A percentile compares a stretch with the other conserved stretches of the same genome.
Conservation (phyloP, 2,329 filamentous ascomycete species). For the Aspergillus versicolor region DNA sequence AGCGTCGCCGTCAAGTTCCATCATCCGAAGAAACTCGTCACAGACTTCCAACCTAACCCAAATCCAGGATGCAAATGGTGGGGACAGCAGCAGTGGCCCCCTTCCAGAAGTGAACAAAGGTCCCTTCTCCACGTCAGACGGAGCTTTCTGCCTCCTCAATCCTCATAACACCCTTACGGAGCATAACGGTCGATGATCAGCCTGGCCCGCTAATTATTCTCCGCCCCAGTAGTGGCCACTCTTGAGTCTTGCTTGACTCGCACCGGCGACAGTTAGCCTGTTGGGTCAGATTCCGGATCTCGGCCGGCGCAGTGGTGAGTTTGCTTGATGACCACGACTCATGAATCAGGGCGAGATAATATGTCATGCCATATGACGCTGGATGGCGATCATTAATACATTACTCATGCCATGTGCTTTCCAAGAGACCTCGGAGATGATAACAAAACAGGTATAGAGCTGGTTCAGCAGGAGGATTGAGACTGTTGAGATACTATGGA, state of each 20-base stretch:
- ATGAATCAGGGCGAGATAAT: not conserved
- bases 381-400: not conserved
- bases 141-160: not conserved
- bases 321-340: not conserved
- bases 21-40: not conserved
- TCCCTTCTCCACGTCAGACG: not conserved
- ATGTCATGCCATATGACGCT: not conserved
- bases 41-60: not conserved
- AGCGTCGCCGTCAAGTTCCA: not conserved
- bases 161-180: constrained; percentile 1
- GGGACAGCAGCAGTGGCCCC: not conserved
- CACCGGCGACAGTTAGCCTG: not conserved
- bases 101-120: constrained; percentile 13
- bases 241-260: not conserved
- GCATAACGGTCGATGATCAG: constrained; percentile 14
- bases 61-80: not conserved
- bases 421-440: constrained; percentile 12
- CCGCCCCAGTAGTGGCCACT: not conserved
- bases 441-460: constrained; percentile 12
- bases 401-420: not conserved
- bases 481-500: not conserved
- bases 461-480: not conserved
- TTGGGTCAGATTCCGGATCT: constrained; percentile 5
- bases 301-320: not conserved
- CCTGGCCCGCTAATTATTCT: constrained; percentile 1